phyloP scores from a whole-genome alignment of 805 yeast genomes.

The Starmerella davenportii region DNA sequence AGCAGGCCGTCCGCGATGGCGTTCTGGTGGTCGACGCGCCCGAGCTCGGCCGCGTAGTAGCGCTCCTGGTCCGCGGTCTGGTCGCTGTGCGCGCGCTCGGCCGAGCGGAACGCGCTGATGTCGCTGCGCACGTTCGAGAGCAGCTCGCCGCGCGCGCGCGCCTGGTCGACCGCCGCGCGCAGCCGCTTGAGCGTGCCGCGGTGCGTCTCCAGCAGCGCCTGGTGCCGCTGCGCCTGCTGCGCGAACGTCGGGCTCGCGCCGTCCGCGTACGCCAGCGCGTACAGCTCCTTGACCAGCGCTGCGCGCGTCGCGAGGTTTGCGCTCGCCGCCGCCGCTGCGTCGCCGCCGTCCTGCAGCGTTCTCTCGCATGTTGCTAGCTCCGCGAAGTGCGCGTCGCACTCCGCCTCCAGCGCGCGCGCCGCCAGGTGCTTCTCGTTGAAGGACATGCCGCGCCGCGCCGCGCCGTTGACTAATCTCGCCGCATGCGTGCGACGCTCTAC shows the following conservation, averaged over 20 bases:
- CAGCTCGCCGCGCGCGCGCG: slow-evolving; percentile 57
- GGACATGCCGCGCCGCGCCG: neutral
- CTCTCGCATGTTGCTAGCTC: slow-evolving; percentile 38
- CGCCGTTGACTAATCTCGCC: no score
- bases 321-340: slow-evolving; percentile 32
- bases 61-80: slow-evolving; percentile 33
- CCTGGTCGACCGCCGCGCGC: slow-evolving; percentile 42
- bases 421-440: slow-evolving; percentile 8
- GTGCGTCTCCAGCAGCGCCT: slow-evolving; percentile 57
- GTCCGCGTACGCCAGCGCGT: slow-evolving; percentile 24
- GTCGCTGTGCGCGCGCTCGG: slow-evolving; percentile 16
- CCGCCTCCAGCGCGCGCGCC: slow-evolving; percentile 40
- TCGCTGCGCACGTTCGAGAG: slow-evolving; percentile 63
- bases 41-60: slow-evolving; percentile 61
- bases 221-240: slow-evolving; percentile 70
- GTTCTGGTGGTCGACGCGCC: slow-evolving; percentile 55
- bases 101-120: slow-evolving; percentile 45
- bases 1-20: slow-evolving; percentile 61
- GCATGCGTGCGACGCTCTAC: no score
- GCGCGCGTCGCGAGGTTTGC: slow-evolving; percentile 29
- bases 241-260: slow-evolving; percentile 51
- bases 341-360: slow-evolving; percentile 32
- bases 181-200: slow-evolving; percentile 44
- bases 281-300: slow-evolving; percentile 17
- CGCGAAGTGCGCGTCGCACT: slow-evolving; percentile 37